Percentiles rank a stretch among this genome's conserved stretches.
Conservation (phyloP, 2,329 filamentous ascomycete species). For the Fusarium euwallaceae region DNA sequence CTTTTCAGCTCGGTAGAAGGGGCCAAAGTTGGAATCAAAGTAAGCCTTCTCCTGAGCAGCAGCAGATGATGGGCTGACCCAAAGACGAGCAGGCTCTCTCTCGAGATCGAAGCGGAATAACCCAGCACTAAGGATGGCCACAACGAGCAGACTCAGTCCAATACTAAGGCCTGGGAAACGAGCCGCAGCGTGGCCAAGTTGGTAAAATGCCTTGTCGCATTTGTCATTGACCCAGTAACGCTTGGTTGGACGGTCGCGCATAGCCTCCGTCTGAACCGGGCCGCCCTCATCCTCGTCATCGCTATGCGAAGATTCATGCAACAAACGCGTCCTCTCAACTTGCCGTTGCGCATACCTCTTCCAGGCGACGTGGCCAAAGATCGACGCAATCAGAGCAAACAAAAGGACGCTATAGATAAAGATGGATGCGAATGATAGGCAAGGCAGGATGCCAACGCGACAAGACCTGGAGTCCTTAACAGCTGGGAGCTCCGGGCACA, state of each 20-base stretch:
- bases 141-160: conserved; percentile 77
- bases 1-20: conserved; percentile 95
- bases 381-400: conserved; percentile 72
- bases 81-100: conserved; percentile 88
- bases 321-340: conserved; percentile 84
- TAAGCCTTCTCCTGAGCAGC: conserved; percentile 94
- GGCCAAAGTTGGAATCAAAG: conserved; percentile 93
- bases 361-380: conserved; percentile 82
- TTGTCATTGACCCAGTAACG: conserved; percentile 87
- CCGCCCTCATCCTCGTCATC: conserved; percentile 97
- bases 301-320: conserved; percentile 86
- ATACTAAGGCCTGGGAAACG: conserved; percentile 90
- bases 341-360: conserved; percentile 79
- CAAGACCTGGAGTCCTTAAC: conserved; percentile 80
- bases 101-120: conserved; percentile 93
- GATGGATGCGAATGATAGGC: conserved; percentile 92
- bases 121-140: conserved; percentile 84
- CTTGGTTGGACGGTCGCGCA: conserved; percentile 82
- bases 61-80: conserved; percentile 94
- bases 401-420: conserved; percentile 85
- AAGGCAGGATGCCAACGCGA: conserved; percentile 88
- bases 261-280: conserved; percentile 76
- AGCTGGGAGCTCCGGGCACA: conserved; percentile 85
- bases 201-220: conserved; percentile 84
- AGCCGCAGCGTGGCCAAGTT: conserved; percentile 83